Evolutionary conservation across 1,284 basidiomycete genomes (phyloP), one percentile per base, ranked within the genome.

Genomic region (Melampsora americana): DNA sequence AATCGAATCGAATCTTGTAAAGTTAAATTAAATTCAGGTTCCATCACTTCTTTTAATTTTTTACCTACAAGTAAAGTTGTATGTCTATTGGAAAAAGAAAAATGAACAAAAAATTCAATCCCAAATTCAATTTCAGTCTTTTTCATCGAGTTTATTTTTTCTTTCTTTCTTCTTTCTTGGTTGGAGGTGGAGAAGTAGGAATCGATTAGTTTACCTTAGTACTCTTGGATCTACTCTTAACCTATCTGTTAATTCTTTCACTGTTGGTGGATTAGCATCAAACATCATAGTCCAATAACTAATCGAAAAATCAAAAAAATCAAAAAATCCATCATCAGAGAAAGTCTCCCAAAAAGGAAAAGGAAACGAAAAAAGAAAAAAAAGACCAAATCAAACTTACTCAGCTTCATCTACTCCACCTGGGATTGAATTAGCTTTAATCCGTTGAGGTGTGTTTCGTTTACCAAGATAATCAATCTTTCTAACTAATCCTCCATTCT

Each of bases 281-380:
- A 81, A 81, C 6, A 70, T 65, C 77, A 81, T 79, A 7, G 80
- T 78, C 77, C 78, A 80, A 64, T 80, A 79, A 61, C 80, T 80
- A 56, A n/a, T n/a, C n/a, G n/a, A n/a, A n/a, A n/a, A 48, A 48
- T 12, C 11, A 48, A 48, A 48, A 48, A 48, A 48, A 48, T 48
- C 46, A 48, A 48, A 48, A 48, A 48, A 48, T 12, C 46, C 20
- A 20, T 26, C 18, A n/a, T n/a, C n/a, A n/a, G n/a, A n/a, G n/a
- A n/a, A n/a, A n/a, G n/a, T n/a, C n/a, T n/a, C n/a, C n/a, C n/a
- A n/a, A n/a, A n/a, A n/a, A n/a, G n/a, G n/a, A n/a, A n/a, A n/a
- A n/a, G n/a, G n/a, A n/a, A n/a, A n/a, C n/a, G n/a, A n/a, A n/a
- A n/a, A n/a, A n/a, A n/a, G n/a, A n/a, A n/a, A n/a, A n/a, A n/a